Evolutionary conservation across 768 basidiomycete species (phyloP).

Genomic region (Xerocomellus dryophilus): DNA sequence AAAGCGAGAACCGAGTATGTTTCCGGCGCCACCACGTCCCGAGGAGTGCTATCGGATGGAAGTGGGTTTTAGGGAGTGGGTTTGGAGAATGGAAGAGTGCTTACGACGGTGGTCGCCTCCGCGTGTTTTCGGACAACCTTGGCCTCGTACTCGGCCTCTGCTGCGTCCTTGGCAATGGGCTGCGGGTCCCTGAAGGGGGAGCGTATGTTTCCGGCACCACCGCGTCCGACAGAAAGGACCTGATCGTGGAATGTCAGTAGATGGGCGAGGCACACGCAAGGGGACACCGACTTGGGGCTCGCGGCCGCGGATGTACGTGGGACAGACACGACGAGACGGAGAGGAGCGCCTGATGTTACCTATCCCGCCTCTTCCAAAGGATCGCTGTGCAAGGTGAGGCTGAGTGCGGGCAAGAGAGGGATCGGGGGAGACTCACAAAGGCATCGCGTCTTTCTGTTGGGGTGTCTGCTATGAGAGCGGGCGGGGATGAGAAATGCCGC

Average conservation of each 20-base stretch:
- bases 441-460: constrained; percentile 20
- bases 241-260: neutral
- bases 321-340: constrained; percentile 41
- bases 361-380: constrained; percentile 63
- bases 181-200: constrained; percentile 44
- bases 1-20: constrained; percentile 50
- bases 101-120: constrained; percentile 33
- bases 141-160: constrained; percentile 25
- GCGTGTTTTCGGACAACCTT: constrained; percentile 24
- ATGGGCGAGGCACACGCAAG: neutral
- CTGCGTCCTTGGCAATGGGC: constrained; percentile 26
- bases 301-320: constrained; percentile 49
- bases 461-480: constrained; percentile 17
- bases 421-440: constrained; percentile 40
- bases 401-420: constrained; percentile 1
- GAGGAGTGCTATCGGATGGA: constrained; percentile 44
- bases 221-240: constrained; percentile 61
- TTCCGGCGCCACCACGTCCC: constrained; percentile 65
- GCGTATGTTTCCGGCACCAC: constrained; percentile 84
- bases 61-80: neutral
- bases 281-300: constrained; percentile 43
- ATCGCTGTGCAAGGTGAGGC: constrained; percentile 33
- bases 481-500: too few relatives aligned
- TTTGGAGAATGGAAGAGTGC: constrained; percentile 10
- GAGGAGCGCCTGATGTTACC: constrained; percentile 62